Conservation (phyloP, 2,329 filamentous ascomycete species). For the Aureobasidium musti region DNA sequence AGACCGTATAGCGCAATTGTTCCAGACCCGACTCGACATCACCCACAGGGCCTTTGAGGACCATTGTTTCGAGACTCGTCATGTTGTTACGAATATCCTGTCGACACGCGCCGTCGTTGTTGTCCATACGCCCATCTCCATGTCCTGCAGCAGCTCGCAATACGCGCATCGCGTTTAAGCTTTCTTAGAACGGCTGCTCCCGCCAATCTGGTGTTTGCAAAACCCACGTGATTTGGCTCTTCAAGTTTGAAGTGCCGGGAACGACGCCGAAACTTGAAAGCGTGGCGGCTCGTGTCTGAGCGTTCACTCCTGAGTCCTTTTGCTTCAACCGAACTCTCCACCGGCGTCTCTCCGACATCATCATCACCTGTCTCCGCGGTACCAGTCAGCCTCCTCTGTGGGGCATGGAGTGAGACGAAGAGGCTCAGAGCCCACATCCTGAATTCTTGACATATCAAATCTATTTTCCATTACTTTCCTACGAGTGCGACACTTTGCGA, state of each 20-base stretch:
- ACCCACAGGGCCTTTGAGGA: conserved; percentile 77
- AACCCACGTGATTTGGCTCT: background rate
- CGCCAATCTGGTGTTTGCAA: background rate
- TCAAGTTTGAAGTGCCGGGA: conserved; percentile 3
- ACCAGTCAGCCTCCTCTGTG: conserved; percentile 4
- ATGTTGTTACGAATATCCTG: conserved; percentile 32
- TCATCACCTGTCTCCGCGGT: conserved; percentile 18
- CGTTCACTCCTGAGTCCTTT: background rate
- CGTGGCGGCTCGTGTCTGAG: conserved; percentile 2
- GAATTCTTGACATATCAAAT: background rate
- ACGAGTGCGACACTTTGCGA: background rate
- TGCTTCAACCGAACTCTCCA: background rate
- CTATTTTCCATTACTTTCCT: too few relatives aligned
- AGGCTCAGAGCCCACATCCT: conserved; percentile 5
- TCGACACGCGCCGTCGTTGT: background rate
- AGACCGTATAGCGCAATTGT: conserved; percentile 70
- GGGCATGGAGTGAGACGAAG: conserved; percentile 5
- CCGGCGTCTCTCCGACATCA: conserved; percentile 7
- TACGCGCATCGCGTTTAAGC: conserved; percentile 10
- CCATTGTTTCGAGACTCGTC: conserved; percentile 66
- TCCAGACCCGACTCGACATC: conserved; percentile 68
- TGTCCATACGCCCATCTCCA: background rate
- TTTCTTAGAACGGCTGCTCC: conserved; percentile 1
- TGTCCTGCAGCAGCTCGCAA: background rate
- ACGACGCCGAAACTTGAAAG: background rate